A percentile compares a stretch with the other conserved stretches of the same genome.
Conservation (phyloP, 192 early-diverging fungal genomes). For the Gamsiella multidivaricata region DNA sequence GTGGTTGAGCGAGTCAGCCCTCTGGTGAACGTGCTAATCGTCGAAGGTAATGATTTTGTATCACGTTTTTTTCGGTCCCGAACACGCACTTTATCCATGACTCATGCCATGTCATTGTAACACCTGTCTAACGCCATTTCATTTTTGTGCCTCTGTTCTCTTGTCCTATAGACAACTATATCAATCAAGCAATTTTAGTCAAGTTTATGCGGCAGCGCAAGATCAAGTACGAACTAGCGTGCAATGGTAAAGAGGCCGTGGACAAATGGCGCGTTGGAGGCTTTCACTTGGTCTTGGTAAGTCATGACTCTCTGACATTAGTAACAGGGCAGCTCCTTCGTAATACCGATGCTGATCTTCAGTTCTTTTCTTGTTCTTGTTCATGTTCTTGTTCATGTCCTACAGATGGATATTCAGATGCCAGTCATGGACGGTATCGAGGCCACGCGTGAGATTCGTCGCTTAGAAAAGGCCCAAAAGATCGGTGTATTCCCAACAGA, state of each 20-base stretch:
- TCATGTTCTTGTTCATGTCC: neutral
- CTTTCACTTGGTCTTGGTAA: slow-evolving; percentile 75
- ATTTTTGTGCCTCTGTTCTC: slow-evolving; percentile 9
- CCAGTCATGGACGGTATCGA: slow-evolving; percentile 79
- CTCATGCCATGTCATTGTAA: too few species aligned
- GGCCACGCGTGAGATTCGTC: slow-evolving; percentile 71
- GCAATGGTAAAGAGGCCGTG: slow-evolving; percentile 85
- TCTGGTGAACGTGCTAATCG: slow-evolving; percentile 81
- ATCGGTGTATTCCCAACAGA: slow-evolving; percentile 64
- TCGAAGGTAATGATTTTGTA: too few species aligned
- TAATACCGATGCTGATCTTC: neutral
- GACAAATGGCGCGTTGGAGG: slow-evolving; percentile 77
- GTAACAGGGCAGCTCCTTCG: neutral
- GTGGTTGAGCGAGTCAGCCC: slow-evolving; percentile 59
- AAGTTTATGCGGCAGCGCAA: slow-evolving; percentile 78
- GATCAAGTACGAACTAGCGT: slow-evolving; percentile 79
- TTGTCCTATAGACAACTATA: slow-evolving; percentile 69
- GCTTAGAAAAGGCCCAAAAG: slow-evolving; percentile 64
- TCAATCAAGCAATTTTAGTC: slow-evolving; percentile 79
- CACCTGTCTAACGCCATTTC: too few species aligned
- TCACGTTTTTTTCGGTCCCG: neutral
- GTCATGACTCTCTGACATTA: neutral
- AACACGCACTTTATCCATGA: too few species aligned
- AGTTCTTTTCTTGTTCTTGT: neutral
- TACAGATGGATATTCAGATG: slow-evolving; percentile 78